phyloP scores from a whole-genome alignment of 2,329 filamentous ascomycete species.

The Botrytis cinerea region DNA sequence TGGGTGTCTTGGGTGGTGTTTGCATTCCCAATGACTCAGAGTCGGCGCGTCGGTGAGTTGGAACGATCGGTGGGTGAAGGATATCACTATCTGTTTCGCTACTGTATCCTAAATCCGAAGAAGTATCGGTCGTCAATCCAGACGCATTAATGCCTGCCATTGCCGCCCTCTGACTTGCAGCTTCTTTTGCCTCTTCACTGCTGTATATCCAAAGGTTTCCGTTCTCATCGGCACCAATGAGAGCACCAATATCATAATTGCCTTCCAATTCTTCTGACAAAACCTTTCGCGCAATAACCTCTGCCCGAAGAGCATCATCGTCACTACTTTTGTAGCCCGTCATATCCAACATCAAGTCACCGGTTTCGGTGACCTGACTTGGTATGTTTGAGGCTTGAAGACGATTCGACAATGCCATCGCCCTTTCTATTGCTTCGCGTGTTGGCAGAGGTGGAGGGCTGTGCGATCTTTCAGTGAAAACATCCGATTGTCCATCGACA shows the following conservation, averaged over 20 bases:
- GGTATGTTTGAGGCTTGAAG: conserved; percentile 90
- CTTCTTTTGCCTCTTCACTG: conserved; percentile 92
- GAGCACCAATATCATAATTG: conserved; percentile 91
- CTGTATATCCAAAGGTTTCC: conserved; percentile 99
- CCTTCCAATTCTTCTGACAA: conserved; percentile 90
- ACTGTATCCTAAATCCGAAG: conserved; percentile 92
- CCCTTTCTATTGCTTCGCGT: conserved; percentile 78
- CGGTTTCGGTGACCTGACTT: conserved; percentile 85
- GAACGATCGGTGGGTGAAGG: conserved; percentile 48
- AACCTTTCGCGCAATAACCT: conserved; percentile 90
- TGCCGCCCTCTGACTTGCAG: conserved; percentile 67
- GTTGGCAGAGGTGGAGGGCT: conserved; percentile 75
- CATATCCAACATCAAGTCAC: conserved; percentile 98
- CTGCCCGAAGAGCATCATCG: conserved; percentile 85
- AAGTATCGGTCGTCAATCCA: conserved; percentile 58
- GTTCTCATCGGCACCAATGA: conserved; percentile 93
- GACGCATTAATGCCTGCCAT: conserved; percentile 49
- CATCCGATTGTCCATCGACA: conserved; percentile 36
- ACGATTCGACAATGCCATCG: conserved; percentile 81
- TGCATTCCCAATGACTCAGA: conserved; percentile 54
- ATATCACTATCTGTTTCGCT: conserved; percentile 75
- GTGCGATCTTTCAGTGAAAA: conserved; percentile 59
- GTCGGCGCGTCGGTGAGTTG: conserved; percentile 60
- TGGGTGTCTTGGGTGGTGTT: conserved; percentile 69
- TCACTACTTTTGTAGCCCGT: conserved; percentile 94